Evolutionary conservation across 2,329 filamentous ascomycete species (phyloP), one percentile per base, ranked within the genome.

Genomic region (Aspergillus sp.): DNA sequence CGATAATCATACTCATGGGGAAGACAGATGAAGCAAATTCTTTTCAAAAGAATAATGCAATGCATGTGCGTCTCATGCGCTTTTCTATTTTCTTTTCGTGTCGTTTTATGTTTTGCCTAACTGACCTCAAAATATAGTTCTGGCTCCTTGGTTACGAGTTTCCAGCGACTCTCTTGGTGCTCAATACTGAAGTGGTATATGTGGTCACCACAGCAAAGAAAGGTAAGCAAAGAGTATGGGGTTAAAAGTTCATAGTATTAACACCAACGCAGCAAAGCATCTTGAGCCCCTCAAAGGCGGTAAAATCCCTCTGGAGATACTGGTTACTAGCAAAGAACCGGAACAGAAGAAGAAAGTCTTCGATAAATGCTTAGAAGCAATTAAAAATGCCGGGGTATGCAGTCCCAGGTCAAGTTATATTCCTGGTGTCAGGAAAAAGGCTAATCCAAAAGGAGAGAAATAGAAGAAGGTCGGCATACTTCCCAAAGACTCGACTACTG

Each of bases 111-210:
- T 22, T n/a, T 33, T 45, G 15, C 20, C 37, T 32, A 20, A 25
- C 27, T 43, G 15, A 43, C 33, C 22, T 32, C 50, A 54, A 47
- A 54, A 17, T 38, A 51, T 68, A 96, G 90, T 95, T 97, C 72
- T 98, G 94, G 94, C 79, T 98, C 47, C 81, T 98, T 53, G 93
- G 93, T 61, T 98, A 98, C 76, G 93, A 98, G 69, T 98, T 98
- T 64, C 93, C 93, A 30, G 90, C 91, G 35, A 98, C 93, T 0
- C 77, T 98, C 54, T 89, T 98, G 77, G 79, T 98, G 45, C 84
- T 98, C 67, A 97, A 91, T 1, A 75, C 84, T 52, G 93, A 97
- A 52, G 83, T 83, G 42, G 78, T 97, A 60, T 94, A 93, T 72
- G 85, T 97, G 50, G 83, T 98, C 56, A 98, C 93, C 5, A 98